Evolutionary conservation across 2,329 filamentous ascomycete genomes (phyloP), one percentile per base, ranked within the genome.

Genomic region (Curvularia hawaiiensis): DNA sequence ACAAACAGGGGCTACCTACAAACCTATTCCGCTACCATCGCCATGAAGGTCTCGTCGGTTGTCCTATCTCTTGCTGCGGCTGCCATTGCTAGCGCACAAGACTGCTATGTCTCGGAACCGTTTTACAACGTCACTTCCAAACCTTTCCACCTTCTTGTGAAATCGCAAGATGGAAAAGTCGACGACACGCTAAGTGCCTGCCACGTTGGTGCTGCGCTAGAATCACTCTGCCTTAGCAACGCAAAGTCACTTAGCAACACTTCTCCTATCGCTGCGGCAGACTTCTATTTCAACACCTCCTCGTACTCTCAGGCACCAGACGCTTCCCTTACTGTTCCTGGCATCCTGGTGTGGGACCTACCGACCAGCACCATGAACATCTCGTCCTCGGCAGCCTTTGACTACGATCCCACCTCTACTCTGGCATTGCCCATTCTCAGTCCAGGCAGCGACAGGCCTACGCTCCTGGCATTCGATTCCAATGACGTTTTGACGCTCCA

Each of bases 121-220:
- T 63, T 55, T 43, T 73, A 72, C 65, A 66, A 66, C 58, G 75
- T 75, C 54, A 72, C 77, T 51, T 79, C 80, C 10, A 70, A 70
- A 22, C 79, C 80, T 14, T 83, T 83, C 73, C 55, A 75, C 30
- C 74, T 83, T 22, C 62, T 77, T 43, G 57, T 82, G 39, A 51
- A 69, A 33, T 79, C 79, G 22, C 49, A 67, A 1, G 77, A 81
- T 56, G 59, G 64, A 5, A 71, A 73, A 2, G 60, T 78, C 52
- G 74, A 82, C 48, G 76, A 76, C 53, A 69, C 72, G 7, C 75
- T 83, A 16, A 65, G 64, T 5, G 66, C 80, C 54, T 83, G 80
- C 68, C 80, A 82, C 64, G 74, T 77, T 57, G 81, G 81, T 30
- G 80, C 81, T 20, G 80, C 75, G 4, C 80, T 82, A 52, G 80